Base-by-base conservation (phyloP, 2,329 filamentous ascomycete species). In the Bipolaris bicolor region DNA sequence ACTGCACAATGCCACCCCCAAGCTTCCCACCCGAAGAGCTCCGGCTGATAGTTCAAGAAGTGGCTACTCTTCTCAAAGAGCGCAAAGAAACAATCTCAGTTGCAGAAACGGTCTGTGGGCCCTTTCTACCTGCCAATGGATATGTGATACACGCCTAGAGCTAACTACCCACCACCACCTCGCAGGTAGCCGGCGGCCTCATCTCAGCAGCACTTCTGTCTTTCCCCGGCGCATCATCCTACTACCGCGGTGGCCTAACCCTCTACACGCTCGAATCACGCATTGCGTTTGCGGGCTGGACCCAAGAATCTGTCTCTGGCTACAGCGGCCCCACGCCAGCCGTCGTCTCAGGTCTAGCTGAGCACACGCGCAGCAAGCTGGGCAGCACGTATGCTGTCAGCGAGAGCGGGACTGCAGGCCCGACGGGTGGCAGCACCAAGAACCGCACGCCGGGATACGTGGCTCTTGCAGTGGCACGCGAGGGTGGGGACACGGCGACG, bases 331-430 rank as follows among this genome's bases (percentile, higher is more conserved):
- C 86, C 0, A 88, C 84, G 1, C 80, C 84, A 0, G 79, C 81
- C 1, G 79, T 88, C 49, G 86, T 88, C 2, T 74, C 77, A 1
- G 82, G 80, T 0, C 68, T 89, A 7, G 86, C 86, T 0, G 78
- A 80, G 39, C 81, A 86, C 64, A 82, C 86, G 26, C 74, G 86
- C n/a, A 74, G 67, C n/a, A 83, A 80, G 43, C 71, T 88, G 24
- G 77, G 78, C 6, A 81, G 80, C 55, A 87, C 84, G 16, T 88
- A 87, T 67, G 81, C 82, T 7, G 67, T 88, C 7, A 79, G 78
- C 52, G 85, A 88, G 77, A 85, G 82, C 50, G 86, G 86, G 1
- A 88, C 86, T 2, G 86, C 86, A n/a, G 86, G 86, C 0, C 86
- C 86, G 7, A 86, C 83, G 0, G 84, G 71, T 0, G 86, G 86